These are phyloP conservation scores for Lyophyllum shimeji DNA, from an alignment of 768 basidiomycete genomes.

Conservation along the genomic window DNA sequence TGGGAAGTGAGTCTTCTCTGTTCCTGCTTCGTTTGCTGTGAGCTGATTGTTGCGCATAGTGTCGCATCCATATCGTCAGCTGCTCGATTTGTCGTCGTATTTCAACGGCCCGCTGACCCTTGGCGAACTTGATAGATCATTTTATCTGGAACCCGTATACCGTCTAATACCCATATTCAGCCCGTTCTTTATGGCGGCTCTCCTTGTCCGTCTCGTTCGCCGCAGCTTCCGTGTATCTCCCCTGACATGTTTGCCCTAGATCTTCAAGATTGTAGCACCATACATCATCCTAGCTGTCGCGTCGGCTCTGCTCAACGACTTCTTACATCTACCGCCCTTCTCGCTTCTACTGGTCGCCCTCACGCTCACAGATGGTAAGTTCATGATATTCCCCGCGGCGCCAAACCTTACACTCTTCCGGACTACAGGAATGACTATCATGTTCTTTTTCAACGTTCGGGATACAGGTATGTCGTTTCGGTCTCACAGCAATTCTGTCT, in stretches of 20 bases:
- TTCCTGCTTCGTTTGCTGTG: slow-evolving; percentile 3
- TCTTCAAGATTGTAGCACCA: slow-evolving; percentile 82
- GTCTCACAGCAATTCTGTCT: no score
- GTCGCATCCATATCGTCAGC: slow-evolving; percentile 83
- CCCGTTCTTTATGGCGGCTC: slow-evolving; percentile 78
- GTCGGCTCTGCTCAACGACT: slow-evolving; percentile 68
- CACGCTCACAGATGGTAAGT: slow-evolving; percentile 66
- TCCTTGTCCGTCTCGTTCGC: slow-evolving; percentile 49
- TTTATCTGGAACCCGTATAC: slow-evolving; percentile 87
- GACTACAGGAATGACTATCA: slow-evolving; percentile 69
- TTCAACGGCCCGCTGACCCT: background rate
- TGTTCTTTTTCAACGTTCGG: slow-evolving; percentile 82
- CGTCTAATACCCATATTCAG: slow-evolving; percentile 83
- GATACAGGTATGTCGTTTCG: slow-evolving; percentile 56
- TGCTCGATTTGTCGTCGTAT: background rate
- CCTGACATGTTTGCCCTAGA: slow-evolving; percentile 32
- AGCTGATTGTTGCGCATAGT: slow-evolving; percentile 32
- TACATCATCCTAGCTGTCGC: slow-evolving; percentile 73
- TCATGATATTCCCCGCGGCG: background rate
- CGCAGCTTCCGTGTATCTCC: background rate
- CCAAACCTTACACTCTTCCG: slow-evolving; percentile 3
- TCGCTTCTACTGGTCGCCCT: slow-evolving; percentile 78
- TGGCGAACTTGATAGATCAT: slow-evolving; percentile 47
- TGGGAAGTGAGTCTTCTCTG: slow-evolving; percentile 59
- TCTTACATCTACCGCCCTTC: slow-evolving; percentile 71